These are phyloP conservation scores for Mikania micrantha DNA, from an alignment of 129 eudicot genomes.

Conservation along the genomic window DNA sequence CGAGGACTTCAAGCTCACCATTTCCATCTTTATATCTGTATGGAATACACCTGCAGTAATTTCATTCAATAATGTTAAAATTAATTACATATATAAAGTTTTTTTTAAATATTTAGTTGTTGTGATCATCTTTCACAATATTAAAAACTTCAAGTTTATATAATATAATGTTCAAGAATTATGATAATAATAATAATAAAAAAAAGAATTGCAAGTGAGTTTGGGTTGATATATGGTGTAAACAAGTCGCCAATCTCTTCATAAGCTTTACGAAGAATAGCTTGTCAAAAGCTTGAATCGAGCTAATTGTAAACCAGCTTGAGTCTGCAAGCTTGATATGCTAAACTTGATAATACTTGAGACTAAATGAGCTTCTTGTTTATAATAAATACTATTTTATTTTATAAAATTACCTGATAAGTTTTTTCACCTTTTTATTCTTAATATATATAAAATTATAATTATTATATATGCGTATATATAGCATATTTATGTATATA, in stretches of 20 bases:
- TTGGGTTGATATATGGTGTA: background rate
- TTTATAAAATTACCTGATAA: too few species aligned
- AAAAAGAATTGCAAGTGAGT: background rate
- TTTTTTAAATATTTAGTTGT: background rate
- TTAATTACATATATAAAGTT: background rate
- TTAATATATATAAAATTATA: background rate
- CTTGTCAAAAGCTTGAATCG: background rate
- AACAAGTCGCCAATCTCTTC: too few species aligned
- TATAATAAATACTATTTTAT: too few species aligned
- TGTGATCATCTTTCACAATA: background rate
- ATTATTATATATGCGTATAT: too few species aligned
- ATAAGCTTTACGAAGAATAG: too few species aligned
- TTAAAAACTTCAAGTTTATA: background rate
- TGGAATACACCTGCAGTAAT: constrained; percentile 65
- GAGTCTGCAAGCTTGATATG: too few species aligned
- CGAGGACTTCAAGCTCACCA: constrained; percentile 62
- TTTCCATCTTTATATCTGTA: constrained; percentile 46
- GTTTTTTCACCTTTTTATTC: too few species aligned
- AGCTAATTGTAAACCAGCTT: background rate
- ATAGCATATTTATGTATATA: too few species aligned
- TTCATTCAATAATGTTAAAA: background rate
- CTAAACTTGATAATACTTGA: too few species aligned
- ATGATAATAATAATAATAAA: background rate
- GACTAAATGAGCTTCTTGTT: background rate
- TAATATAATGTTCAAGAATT: background rate